phyloP scores from a whole-genome alignment of 2,329 filamentous ascomycete genomes.

The Pseudogymnoascus sp. region DNA sequence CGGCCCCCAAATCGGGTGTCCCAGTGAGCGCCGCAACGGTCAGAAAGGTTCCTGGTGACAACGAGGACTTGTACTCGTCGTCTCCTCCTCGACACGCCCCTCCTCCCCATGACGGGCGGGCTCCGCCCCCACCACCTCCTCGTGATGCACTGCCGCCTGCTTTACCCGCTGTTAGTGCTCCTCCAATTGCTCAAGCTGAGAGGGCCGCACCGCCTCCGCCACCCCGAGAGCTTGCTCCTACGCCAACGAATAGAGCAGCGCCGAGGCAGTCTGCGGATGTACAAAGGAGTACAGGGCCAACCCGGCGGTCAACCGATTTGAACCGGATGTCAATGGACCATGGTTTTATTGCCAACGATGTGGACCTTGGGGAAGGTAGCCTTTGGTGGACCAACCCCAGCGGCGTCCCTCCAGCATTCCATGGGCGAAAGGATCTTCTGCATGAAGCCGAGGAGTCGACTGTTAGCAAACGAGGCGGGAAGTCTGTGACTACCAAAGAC shows the following conservation, averaged over 20 bases:
- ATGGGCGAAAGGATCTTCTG: conserved; percentile 74
- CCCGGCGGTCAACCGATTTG: conserved; percentile 57
- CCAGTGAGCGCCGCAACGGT: conserved; percentile 17
- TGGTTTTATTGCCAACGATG: conserved; percentile 78
- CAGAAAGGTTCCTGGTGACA: conserved; percentile 16
- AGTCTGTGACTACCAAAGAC: conserved; percentile 65
- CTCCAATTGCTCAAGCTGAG: background rate
- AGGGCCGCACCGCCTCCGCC: conserved; percentile 30
- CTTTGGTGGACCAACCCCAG: conserved; percentile 85
- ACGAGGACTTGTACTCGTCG: conserved; percentile 29
- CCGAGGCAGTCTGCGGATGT: conserved; percentile 58
- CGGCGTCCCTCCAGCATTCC: conserved; percentile 70
- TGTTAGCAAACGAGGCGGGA: conserved; percentile 59
- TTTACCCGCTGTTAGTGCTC: conserved; percentile 19
- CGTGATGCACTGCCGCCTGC: conserved; percentile 36
- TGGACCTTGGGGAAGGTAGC: conserved; percentile 66
- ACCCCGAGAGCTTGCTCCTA: conserved; percentile 22
- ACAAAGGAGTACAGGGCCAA: conserved; percentile 39
- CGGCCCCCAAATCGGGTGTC: conserved; percentile 27
- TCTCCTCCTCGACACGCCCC: conserved; percentile 27
- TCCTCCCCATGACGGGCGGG: conserved; percentile 32
- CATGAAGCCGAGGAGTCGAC: conserved; percentile 74
- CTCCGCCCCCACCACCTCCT: conserved; percentile 39
- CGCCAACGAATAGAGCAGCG: conserved; percentile 25
- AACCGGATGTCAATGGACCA: conserved; percentile 66